Evolutionary conservation across 257 asterid genomes (phyloP), one percentile per base, ranked within the genome.

Genomic region (Gentiana straminea): DNA sequence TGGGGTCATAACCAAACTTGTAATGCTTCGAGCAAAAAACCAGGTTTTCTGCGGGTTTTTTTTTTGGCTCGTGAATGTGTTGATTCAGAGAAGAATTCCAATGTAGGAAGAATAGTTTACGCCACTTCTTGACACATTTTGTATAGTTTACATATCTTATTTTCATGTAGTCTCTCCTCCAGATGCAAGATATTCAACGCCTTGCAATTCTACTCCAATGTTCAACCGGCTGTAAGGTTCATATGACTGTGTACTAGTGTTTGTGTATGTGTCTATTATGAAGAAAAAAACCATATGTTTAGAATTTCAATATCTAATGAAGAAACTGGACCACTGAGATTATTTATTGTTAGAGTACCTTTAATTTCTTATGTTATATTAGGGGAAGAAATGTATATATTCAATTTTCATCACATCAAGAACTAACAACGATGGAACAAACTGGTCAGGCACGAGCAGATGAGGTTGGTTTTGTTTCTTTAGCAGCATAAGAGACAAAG

Each of bases 381-480:
- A 88, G 98, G 84, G 98, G 98, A 61, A 80, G 98, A 74, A 92
- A 92, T 70, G 94, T 92, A 52, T 92, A 92, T 68, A 70, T 88
- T 73, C 98, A 92, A 62, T 92, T 85, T 75, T 88, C 98, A 60
- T 92, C 98, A 56, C 98, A 92, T 72, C 98, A 92, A 73, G 98
- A 92, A 69, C 74, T 92, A 67, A 92, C 97, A 51, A 80, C 94
- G 57, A 76, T 85, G 84, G 98, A 92, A 67, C 98, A 92, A 74
- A 83, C 67, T 75, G 32, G 90, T 37, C 98, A 92, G 70, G 87
- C 90, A 47, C 82, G 95, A 66, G 98, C 73, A 64, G 98, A 92
- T 8, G 98, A 92, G 98, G 98, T 92, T 79, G 75, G 70, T 73
- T 33, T 54, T 12, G 32, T 15, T 37, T 15, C 33, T 46, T n/a